Conservation (phyloP, 148 eudicot species). For the Pharnaceum exiguum region DNA sequence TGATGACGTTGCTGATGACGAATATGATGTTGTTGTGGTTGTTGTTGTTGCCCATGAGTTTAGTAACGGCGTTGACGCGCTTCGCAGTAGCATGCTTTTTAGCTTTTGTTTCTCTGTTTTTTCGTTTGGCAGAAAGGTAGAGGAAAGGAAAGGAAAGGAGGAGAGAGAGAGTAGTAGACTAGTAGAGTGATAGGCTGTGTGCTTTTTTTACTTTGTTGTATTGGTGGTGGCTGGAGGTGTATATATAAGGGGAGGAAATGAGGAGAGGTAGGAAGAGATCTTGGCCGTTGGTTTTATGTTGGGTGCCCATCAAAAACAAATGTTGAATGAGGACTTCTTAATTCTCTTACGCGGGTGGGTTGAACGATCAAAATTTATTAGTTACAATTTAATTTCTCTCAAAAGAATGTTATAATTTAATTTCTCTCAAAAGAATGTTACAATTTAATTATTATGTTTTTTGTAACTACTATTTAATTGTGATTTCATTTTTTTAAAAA, state of each 20-base stretch:
- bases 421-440: too few species aligned
- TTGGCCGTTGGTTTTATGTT: constrained; percentile 2
- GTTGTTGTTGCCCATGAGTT: constrained; percentile 28
- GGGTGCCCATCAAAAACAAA: background rate
- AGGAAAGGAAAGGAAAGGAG: too few species aligned
- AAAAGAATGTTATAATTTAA: too few species aligned
- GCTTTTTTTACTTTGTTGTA: background rate
- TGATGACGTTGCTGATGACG: background rate
- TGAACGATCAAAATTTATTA: too few species aligned
- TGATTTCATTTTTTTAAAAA: too few species aligned
- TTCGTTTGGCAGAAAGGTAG: background rate
- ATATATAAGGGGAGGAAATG: background rate
- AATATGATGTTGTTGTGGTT: constrained; percentile 14
- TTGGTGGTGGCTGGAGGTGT: background rate
- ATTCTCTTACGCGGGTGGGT: too few species aligned
- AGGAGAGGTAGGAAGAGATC: background rate
- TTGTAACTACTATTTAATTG: too few species aligned
- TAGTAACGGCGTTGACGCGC: constrained; percentile 44
- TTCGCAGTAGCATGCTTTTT: constrained; percentile 38
- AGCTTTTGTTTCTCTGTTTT: background rate
- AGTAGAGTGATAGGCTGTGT: background rate
- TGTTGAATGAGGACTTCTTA: too few species aligned
- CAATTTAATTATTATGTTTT: too few species aligned
- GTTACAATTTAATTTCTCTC: too few species aligned
- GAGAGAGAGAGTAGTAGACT: background rate